Conservation (phyloP, 352 stramenopile genomes). For the Blastocystis sp. region DNA sequence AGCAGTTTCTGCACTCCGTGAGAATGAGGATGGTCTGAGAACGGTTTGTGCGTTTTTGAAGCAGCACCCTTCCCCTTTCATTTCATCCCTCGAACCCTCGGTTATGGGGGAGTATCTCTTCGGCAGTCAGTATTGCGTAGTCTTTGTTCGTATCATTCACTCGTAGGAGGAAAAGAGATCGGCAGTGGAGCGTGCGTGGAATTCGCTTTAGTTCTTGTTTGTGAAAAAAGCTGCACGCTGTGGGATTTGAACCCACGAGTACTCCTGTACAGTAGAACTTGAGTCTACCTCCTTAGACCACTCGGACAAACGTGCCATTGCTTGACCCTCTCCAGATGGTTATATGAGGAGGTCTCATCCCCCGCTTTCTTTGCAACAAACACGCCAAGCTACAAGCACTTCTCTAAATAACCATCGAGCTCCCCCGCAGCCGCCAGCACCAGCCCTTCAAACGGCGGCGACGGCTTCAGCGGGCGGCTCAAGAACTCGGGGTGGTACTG, state of each 20-base stretch:
- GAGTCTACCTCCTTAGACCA: slow-evolving; percentile 79
- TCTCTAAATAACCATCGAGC: no score
- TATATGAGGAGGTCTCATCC: no score
- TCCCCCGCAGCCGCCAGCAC: no score
- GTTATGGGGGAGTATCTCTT: not conserved
- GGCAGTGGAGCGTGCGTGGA: not conserved
- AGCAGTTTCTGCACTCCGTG: not conserved
- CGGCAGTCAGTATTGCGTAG: not conserved
- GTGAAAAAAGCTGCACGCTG: slow-evolving; percentile 73
- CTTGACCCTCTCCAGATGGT: not conserved
- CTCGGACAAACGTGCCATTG: slow-evolving; percentile 76
- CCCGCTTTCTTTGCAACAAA: slow-evolving; percentile 73
- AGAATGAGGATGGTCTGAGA: not conserved
- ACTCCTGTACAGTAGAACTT: slow-evolving; percentile 77
- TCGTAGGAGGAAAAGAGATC: not conserved
- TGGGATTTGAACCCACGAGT: slow-evolving; percentile 81
- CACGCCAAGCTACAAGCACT: no score
- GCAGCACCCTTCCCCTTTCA: not conserved
- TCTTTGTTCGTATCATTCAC: not conserved
- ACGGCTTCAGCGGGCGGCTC: no score
- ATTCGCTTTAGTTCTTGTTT: not conserved
- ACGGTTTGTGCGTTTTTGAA: not conserved
- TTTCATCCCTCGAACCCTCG: not conserved
- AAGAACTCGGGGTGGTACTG: no score
- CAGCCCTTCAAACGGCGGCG: no score